A percentile compares a stretch with the other conserved stretches of the same genome.
Evolutionary conservation across 495 filamentous ascomycete genomes (phyloP).

Genomic region (Penicillium paradoxum): DNA sequence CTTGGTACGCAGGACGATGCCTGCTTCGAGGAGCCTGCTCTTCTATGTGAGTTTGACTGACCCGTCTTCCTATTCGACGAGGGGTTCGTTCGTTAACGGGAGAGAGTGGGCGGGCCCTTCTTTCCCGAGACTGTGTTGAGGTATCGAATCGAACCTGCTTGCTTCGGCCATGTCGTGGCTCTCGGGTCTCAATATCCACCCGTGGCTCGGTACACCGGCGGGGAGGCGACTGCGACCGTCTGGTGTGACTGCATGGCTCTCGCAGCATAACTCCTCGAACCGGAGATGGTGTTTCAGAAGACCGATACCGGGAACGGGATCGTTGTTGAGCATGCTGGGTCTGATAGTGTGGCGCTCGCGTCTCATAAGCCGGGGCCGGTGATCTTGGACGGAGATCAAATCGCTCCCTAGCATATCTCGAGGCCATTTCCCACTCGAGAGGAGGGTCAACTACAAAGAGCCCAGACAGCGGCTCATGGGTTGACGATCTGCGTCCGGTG

Average conservation of each 20-base stretch:
- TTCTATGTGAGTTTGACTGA: neutral
- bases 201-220: neutral
- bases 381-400: neutral
- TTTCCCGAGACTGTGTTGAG: neutral
- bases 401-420: neutral
- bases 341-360: neutral
- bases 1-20: neutral
- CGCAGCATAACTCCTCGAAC: neutral
- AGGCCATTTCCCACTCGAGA: neutral
- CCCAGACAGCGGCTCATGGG: neutral
- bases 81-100: neutral
- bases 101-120: neutral
- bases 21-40: neutral
- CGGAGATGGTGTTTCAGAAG: neutral
- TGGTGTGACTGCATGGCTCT: neutral
- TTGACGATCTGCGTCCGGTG: neutral
- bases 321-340: neutral
- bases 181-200: neutral
- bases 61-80: neutral
- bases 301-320: neutral
- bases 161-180: neutral
- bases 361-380: neutral
- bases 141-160: neutral
- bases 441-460: neutral
- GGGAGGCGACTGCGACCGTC: too few species aligned